Evolutionary conservation across 2,329 filamentous ascomycete species (phyloP), one percentile per base, ranked within the genome.

Genomic region (Neonectria punicea): DNA sequence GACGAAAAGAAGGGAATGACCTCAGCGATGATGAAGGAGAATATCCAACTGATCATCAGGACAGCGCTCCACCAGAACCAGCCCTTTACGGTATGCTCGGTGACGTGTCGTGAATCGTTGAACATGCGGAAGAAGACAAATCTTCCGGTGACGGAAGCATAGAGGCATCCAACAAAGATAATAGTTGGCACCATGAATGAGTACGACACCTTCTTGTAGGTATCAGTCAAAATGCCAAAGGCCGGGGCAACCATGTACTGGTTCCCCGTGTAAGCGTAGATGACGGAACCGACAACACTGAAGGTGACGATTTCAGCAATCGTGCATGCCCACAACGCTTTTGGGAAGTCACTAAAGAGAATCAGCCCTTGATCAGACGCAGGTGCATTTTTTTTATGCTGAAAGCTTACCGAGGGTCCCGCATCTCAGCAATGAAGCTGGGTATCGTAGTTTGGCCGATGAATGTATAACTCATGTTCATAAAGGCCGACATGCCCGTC

Each of bases 401-500:
- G 9, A 1, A 16, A 34, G 28, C 54, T 22, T 73, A 83, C 82
- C 80, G 77, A 1, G 88, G 87, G 30, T 90, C 85, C 61, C 83
- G 92, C 94, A 98, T 98, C 80, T 98, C 94, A 3, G 94, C 94
- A 69, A 98, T 98, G 82, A 98, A 98, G 72, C 92, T 95, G 1
- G 94, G 94, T 13, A 98, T 85, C 0, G 94, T 97, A 74, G 97
- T 97, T 77, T 98, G 94, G 0, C 94, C 94, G 71, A 98, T 97
- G 76, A 98, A 97, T 0, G 94, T 97, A 78, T 97, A 98, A 80
- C 90, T 93, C 76, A 98, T 98, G 80, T 98, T 98, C 78, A 98
- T 86, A 80, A 97, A 97, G 0, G 94, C 94, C 57, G 90, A 93
- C 85, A 97, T 90, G 18, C 90, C 94, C 2, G 86, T 83, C 3